Conservation (phyloP, 2,329 filamentous ascomycete species). For the Helicocarpus griseus region DNA sequence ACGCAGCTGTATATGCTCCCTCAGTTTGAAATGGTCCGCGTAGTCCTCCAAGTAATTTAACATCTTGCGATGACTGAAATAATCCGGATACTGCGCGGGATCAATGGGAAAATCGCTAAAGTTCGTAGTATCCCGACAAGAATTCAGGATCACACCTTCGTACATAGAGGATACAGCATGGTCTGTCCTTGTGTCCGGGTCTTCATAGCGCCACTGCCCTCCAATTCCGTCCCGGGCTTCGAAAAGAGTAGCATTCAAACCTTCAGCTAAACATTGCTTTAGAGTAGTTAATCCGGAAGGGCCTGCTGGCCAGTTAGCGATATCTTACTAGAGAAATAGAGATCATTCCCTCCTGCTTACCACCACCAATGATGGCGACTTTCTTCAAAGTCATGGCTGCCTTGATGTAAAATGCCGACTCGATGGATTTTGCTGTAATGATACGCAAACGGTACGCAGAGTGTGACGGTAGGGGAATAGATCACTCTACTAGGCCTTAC, state of each 20-base stretch:
- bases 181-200: slow-evolving; percentile 16
- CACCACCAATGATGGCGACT: slow-evolving; percentile 16
- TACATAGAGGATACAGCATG: slow-evolving; percentile 27
- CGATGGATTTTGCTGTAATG: no score
- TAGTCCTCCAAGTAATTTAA: slow-evolving; percentile 30
- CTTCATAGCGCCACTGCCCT: slow-evolving; percentile 32
- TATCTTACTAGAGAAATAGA: neutral
- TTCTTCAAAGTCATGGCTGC: neutral
- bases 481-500: no score
- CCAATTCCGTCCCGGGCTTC: slow-evolving; percentile 28
- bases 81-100: slow-evolving; percentile 28
- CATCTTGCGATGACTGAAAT: slow-evolving; percentile 27
- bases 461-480: no score
- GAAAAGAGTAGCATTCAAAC: slow-evolving; percentile 26
- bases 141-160: slow-evolving; percentile 28
- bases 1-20: slow-evolving; percentile 25
- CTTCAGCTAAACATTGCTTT: slow-evolving; percentile 31
- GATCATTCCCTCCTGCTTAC: slow-evolving; percentile 6
- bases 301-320: slow-evolving; percentile 14
- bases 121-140: slow-evolving; percentile 28
- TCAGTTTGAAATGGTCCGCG: slow-evolving; percentile 26
- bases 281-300: slow-evolving; percentile 27
- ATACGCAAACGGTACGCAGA: no score
- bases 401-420: neutral
- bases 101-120: slow-evolving; percentile 35